Evolutionary conservation across 169 alveolate genomes (phyloP).

Genomic region (Blepharisma undulans): DNA sequence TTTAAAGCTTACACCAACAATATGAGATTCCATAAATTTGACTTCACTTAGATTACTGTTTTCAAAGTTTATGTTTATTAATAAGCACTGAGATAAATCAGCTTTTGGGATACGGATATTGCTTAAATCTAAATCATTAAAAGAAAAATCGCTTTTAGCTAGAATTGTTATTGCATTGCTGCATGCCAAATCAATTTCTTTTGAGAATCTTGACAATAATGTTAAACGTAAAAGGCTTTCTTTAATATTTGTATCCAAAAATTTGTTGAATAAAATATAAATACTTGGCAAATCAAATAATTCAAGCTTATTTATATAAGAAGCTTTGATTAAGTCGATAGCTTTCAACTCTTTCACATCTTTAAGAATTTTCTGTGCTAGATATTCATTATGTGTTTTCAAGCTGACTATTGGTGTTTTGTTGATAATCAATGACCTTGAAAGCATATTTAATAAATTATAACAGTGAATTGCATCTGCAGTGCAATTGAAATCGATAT

Average conservation of each 20-base stretch:
- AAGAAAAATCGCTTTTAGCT: background rate
- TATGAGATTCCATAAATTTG: background rate
- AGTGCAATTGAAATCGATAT: too few relatives aligned
- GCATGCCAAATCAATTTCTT: background rate
- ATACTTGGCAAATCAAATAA: background rate
- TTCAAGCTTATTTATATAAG: background rate
- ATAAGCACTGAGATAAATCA: background rate
- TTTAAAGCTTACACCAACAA: background rate
- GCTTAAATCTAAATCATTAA: background rate
- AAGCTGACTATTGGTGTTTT: background rate
- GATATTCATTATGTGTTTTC: too few relatives aligned
- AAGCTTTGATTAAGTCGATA: background rate
- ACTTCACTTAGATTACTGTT: background rate
- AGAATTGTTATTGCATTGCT: background rate
- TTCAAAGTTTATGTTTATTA: background rate
- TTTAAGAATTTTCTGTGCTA: background rate
- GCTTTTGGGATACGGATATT: background rate
- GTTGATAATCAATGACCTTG: background rate
- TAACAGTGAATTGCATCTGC: too few relatives aligned
- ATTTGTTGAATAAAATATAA: too few relatives aligned
- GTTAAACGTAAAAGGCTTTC: background rate
- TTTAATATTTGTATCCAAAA: too few relatives aligned
- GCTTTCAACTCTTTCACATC: background rate
- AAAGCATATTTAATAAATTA: too few relatives aligned
- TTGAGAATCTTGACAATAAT: background rate